phyloP scores from a whole-genome alignment of 148 eudicot genomes.

The Rhododendron henanense region DNA sequence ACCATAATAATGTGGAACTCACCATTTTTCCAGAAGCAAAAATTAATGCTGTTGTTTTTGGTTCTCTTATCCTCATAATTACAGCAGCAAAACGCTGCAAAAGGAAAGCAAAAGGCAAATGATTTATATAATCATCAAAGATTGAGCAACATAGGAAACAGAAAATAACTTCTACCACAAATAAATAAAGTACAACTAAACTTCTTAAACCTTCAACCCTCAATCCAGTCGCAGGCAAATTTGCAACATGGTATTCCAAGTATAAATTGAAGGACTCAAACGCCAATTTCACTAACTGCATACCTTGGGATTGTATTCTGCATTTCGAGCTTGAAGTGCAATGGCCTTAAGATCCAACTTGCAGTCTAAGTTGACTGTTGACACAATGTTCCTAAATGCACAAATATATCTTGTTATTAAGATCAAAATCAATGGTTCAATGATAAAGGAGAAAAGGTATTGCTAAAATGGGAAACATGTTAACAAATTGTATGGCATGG shows the following conservation, averaged over 20 bases:
- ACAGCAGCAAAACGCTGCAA: conserved; percentile 94
- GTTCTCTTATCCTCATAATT: conserved; percentile 90
- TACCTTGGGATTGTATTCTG: conserved; percentile 91
- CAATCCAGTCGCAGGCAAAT: background rate
- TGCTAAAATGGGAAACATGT: background rate
- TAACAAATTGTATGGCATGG: background rate
- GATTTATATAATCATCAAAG: background rate
- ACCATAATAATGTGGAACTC: conserved; percentile 15
- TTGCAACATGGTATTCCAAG: background rate
- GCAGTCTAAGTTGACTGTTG: conserved; percentile 84
- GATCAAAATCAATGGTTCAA: background rate
- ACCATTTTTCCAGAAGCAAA: conserved; percentile 97
- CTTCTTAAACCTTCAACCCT: background rate
- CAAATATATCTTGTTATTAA: conserved; percentile 6
- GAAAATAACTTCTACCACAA: background rate
- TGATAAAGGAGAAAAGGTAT: background rate
- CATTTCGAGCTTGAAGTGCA: conserved; percentile 83
- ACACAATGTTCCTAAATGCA: conserved; percentile 60
- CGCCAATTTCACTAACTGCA: background rate
- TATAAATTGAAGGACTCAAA: background rate
- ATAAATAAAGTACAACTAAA: background rate
- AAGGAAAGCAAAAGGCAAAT: background rate
- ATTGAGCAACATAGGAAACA: background rate
- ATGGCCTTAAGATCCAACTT: conserved; percentile 81
- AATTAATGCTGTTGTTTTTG: conserved; percentile 82